Evolutionary conservation across 352 stramenopile species (phyloP).

Genomic region (Pythium graminicola): DNA sequence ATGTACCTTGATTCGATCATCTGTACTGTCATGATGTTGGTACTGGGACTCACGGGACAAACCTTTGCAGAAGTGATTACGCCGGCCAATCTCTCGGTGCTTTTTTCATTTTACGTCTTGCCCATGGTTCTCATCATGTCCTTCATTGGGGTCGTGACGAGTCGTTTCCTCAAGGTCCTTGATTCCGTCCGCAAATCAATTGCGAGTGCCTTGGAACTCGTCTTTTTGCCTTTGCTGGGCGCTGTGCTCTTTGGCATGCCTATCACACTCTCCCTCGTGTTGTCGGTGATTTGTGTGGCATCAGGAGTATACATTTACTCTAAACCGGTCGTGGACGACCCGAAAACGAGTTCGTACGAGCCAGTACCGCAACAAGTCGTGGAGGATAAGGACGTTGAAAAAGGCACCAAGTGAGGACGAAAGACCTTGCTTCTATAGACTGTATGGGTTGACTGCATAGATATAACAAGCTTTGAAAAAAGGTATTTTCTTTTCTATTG

Average conservation of each 20-base stretch:
- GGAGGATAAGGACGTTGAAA: constrained; percentile 11
- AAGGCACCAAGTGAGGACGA: constrained; percentile 5
- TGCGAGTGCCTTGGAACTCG: constrained; percentile 65
- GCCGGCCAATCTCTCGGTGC: constrained; percentile 38
- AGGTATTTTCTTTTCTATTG: constrained; percentile 5
- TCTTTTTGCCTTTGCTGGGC: constrained; percentile 59
- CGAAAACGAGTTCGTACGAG: constrained; percentile 3
- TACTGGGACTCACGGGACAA: constrained; percentile 58
- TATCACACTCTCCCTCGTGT: constrained; percentile 45
- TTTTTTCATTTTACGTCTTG: constrained; percentile 70
- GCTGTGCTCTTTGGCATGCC: constrained; percentile 55
- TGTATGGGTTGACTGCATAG: too few species aligned
- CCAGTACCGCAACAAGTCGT: constrained; percentile 3
- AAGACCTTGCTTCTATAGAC: not conserved
- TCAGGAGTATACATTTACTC: constrained; percentile 82
- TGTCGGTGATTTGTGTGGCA: constrained; percentile 56
- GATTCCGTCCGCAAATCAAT: constrained; percentile 79
- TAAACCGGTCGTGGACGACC: constrained; percentile 38
- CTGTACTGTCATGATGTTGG: constrained; percentile 60
- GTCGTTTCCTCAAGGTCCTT: constrained; percentile 72
- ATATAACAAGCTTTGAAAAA: not conserved
- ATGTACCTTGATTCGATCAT: constrained; percentile 82
- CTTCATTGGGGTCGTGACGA: constrained; percentile 72
- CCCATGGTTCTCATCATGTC: constrained; percentile 84
- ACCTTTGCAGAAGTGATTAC: constrained; percentile 51